Percentiles rank a stretch among this genome's conserved stretches.
Evolutionary conservation across 2,329 filamentous ascomycete genomes (phyloP).

Genomic region (Podosphaera xanthii): DNA sequence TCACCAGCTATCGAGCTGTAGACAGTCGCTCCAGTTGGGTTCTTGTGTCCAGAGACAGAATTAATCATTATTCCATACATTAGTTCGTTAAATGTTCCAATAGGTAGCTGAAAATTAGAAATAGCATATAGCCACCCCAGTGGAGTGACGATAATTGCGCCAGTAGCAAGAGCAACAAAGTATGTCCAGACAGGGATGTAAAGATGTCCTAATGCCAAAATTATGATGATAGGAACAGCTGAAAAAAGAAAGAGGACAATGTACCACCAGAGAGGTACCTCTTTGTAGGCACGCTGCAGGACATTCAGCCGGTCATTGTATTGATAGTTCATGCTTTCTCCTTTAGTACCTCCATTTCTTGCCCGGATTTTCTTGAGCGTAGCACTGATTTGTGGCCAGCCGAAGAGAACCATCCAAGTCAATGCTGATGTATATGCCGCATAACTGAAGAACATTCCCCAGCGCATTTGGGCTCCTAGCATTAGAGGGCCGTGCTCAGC

Average conservation of each 20-base stretch:
- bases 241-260: constrained; percentile 24
- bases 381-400: constrained; percentile 23
- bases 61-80: constrained; percentile 37
- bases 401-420: constrained; percentile 34
- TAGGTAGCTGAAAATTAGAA: constrained; percentile 29
- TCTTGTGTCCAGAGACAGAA: constrained; percentile 25
- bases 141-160: constrained; percentile 31
- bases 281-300: constrained; percentile 30
- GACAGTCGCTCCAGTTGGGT: constrained; percentile 32
- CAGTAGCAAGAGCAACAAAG: constrained; percentile 31
- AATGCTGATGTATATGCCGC: constrained; percentile 33
- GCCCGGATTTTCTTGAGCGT: constrained; percentile 23
- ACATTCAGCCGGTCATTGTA: constrained; percentile 36
- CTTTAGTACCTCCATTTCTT: constrained; percentile 15
- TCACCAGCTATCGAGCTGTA: constrained; percentile 37
- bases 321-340: constrained; percentile 26
- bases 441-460: constrained; percentile 37
- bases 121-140: constrained; percentile 36
- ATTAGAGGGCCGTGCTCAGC: constrained; percentile 29
- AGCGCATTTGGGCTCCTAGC: constrained; percentile 32
- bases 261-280: constrained; percentile 38
- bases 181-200: constrained; percentile 38
- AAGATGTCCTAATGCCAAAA: constrained; percentile 26
- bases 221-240: constrained; percentile 26
- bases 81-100: constrained; percentile 35